Base-by-base conservation (phyloP, 2,329 filamentous ascomycete species). In the Emmonsia crescens region DNA sequence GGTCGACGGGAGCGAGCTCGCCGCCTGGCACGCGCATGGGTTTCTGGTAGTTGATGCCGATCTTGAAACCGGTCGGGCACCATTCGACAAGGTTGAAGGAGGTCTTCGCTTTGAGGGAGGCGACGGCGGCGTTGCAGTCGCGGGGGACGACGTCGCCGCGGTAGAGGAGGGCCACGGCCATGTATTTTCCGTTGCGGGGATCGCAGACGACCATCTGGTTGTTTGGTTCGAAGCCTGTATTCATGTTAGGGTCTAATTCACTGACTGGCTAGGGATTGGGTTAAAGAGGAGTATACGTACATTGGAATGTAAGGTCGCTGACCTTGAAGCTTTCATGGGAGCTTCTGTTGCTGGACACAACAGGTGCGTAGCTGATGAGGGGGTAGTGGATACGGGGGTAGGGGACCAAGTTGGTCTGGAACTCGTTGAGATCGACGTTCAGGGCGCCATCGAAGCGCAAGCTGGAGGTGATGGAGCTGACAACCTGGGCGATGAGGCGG, bases 281-380 rank as follows among this genome's bases (percentile, higher is more conserved):
- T 19, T 61, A 40, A 31, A 27, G 31, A 10, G 12, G 16, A 6
- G n/a, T 21, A 24, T 19, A 70, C 71, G 29, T 77, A 85, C 83
- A 85, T 72, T 86, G 83, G 70, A 85, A 81, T 65, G 85, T 87
- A 67, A 87, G 75, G 65, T 94, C 90, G 65, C 85, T 83, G 61
- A 91, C 87, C 81, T 90, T 91, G 85, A 92, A 92, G 80, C 88
- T 90, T 80, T 94, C 89, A 73, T 94, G 89, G 56, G 86, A 84
- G 76, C 88, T 90, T 83, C 89, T 89, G 79, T 83, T 81, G 63
- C 85, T 84, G 36, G 81, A 83, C 63, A 86, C 79, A 60, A 87
- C 83, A 2, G 85, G 85, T 1, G 84, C 83, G 68, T 86, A 87
- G 67, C 80, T 82, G 74, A 87, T 85, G 66, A 87, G 74, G 49